Conservation (phyloP, 1,284 basidiomycete species). For the Sphagnurus paluster region DNA sequence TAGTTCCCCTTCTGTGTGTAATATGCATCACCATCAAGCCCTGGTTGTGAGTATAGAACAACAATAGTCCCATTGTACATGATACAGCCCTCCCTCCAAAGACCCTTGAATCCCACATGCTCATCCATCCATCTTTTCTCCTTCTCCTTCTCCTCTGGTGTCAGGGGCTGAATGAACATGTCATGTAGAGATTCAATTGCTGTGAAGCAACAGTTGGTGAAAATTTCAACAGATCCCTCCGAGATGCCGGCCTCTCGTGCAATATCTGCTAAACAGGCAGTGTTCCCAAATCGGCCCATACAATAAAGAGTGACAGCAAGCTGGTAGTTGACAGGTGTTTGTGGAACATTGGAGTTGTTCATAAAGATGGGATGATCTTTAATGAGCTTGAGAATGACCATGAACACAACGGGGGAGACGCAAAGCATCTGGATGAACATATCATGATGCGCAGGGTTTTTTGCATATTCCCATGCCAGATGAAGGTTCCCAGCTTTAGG, state of each 20-base stretch:
- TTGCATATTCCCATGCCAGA: constrained; percentile 28
- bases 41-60: constrained; percentile 21
- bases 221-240: constrained; percentile 33
- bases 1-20: constrained; percentile 34
- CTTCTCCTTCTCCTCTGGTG: constrained; percentile 32
- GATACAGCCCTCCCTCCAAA: constrained; percentile 4
- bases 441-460: constrained; percentile 26
- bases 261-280: constrained; percentile 27
- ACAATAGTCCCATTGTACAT: constrained; percentile 13
- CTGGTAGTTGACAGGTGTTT: constrained; percentile 34
- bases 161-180: constrained; percentile 29
- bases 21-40: constrained; percentile 33
- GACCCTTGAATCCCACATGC: constrained; percentile 1
- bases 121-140: constrained; percentile 32
- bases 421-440: constrained; percentile 34
- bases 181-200: constrained; percentile 34
- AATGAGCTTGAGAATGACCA: constrained; percentile 29
- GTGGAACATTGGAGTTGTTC: constrained; percentile 28
- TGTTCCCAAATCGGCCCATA: constrained; percentile 33
- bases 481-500: constrained; percentile 10
- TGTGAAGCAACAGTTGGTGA: constrained; percentile 28
- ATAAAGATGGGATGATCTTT: constrained; percentile 26
- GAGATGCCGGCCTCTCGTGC: constrained; percentile 29
- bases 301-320: constrained; percentile 35
- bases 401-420: constrained; percentile 31